Base-by-base conservation (phyloP, 2,329 filamentous ascomycete genomes). In the Aaosphaeria arxii region DNA sequence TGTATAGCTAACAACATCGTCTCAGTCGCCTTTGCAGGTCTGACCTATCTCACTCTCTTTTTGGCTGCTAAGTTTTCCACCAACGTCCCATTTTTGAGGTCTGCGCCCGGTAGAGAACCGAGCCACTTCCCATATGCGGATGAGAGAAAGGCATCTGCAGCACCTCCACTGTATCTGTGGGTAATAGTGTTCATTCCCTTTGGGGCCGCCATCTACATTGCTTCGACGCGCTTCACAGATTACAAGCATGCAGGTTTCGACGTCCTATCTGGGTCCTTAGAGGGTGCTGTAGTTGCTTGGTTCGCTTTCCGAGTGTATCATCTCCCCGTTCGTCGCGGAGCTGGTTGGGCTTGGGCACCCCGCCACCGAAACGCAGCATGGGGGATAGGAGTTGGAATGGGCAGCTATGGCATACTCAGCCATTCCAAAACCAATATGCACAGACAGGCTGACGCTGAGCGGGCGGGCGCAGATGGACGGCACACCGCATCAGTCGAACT, bases 171-270 rank as follows among this genome's bases (percentile, higher is more conserved):
- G 6, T 41, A 46, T n/a, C 44, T 49, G 6, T 42, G 47, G 29
- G 45, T 49, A 5, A 11, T 49, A n/a, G 38, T 49, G 6, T 36
- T 35, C 13, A 40, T 49, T 4, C 48, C 48, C 7, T 30, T 49
- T 33, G 46, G 46, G 7, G 45, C 41, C 7, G 48, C 48, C 6
- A 44, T 50, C 33, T 50, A 47, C 36, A 47, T 50, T 6, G 44
- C 42, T 28, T 42, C 45, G 5, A 45, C 48, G n/a, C 30, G 48
- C 7, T 50, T 41, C 46, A 46, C 44, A 9, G 45, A 50, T 33
- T 49, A 50, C 35, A 47, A 48, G 30, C 48, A 50, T 42, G 28
- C 35, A 17, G 48, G 45, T 6, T 43, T 50, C 40, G 48, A 50
- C 31, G 38, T 50, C n/a, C 30, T 50, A 7, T 43, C 36, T 35